Percentiles rank a stretch among this genome's conserved stretches.
Evolutionary conservation across 306 rosid species (phyloP).

Genomic region (Canavalia ensiformis): DNA sequence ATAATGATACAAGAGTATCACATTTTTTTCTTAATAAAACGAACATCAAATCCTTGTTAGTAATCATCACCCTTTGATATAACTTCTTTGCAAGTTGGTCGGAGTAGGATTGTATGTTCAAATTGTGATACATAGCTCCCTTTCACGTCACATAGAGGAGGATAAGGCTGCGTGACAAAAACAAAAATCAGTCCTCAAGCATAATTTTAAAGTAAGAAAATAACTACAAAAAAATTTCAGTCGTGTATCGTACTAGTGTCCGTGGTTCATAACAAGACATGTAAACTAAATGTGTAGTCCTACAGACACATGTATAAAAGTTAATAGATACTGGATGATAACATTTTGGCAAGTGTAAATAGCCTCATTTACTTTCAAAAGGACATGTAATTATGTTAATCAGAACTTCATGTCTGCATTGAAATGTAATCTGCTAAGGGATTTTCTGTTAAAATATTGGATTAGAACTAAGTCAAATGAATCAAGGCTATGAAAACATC

Average conservation of each 20-base stretch:
- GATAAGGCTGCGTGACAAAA: slow-evolving; percentile 69
- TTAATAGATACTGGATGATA: not conserved
- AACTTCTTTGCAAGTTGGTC: slow-evolving; percentile 99
- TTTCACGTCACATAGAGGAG: slow-evolving; percentile 86
- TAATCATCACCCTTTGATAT: slow-evolving; percentile 95
- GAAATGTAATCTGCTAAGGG: not conserved
- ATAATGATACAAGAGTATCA: slow-evolving; percentile 16
- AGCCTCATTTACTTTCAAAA: slow-evolving; percentile 10
- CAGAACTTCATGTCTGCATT: slow-evolving; percentile 20
- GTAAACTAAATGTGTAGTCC: not conserved
- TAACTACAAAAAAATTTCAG: not conserved
- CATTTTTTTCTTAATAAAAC: slow-evolving; percentile 19
- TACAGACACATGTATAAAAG: not conserved
- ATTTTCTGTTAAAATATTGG: slow-evolving; percentile 20
- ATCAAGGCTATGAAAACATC: not conserved
- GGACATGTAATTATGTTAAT: slow-evolving; percentile 15
- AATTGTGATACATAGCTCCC: slow-evolving; percentile 96
- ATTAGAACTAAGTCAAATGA: not conserved
- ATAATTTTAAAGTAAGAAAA: slow-evolving; percentile 14
- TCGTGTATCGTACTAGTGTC: not conserved
- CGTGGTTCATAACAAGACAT: not conserved
- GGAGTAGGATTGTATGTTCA: slow-evolving; percentile 92
- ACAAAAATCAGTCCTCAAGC: slow-evolving; percentile 21
- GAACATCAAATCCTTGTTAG: slow-evolving; percentile 44
- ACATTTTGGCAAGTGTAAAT: not conserved